A percentile compares a stretch with the other conserved stretches of the same genome.
phyloP scores from a whole-genome alignment of 2,329 filamentous ascomycete genomes.

The Paracoccidioides lutzii region DNA sequence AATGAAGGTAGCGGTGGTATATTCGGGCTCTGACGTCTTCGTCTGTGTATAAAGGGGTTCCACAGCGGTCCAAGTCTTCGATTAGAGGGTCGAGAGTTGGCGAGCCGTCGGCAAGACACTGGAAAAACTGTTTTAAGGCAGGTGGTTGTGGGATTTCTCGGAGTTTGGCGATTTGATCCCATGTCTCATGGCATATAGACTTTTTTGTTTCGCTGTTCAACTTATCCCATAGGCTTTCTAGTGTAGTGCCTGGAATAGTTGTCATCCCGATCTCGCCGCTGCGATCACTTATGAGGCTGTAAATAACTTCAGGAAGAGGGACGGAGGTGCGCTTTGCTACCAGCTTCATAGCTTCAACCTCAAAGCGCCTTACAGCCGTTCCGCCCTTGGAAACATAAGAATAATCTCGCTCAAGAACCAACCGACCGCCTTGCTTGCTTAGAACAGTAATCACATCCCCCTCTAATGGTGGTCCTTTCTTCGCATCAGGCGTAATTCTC shows the following conservation, averaged over 20 bases:
- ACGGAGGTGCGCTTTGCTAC: slow-evolving; percentile 11
- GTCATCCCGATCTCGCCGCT: slow-evolving; percentile 10
- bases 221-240: slow-evolving; percentile 12
- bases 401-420: slow-evolving; percentile 5
- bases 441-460: slow-evolving; percentile 7
- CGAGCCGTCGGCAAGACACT: slow-evolving; percentile 16
- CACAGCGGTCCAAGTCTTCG: slow-evolving; percentile 12
- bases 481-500: neutral
- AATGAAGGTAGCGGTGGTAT: slow-evolving; percentile 17
- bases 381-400: slow-evolving; percentile 6
- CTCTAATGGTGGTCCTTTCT: slow-evolving; percentile 2
- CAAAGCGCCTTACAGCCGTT: neutral
- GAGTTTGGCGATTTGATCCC: slow-evolving; percentile 13
- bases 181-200: slow-evolving; percentile 14
- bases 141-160: slow-evolving; percentile 11
- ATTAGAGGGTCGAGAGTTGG: slow-evolving; percentile 13
- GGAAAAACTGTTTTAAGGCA: slow-evolving; percentile 11
- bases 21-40: slow-evolving; percentile 15
- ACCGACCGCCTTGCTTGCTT: slow-evolving; percentile 5
- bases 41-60: slow-evolving; percentile 14
- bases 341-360: slow-evolving; percentile 7
- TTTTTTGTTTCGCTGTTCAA: slow-evolving; percentile 13
- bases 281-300: neutral
- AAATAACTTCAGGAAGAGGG: slow-evolving; percentile 13
- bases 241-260: slow-evolving; percentile 9